phyloP scores from a whole-genome alignment of 495 filamentous ascomycete genomes.

The Aspergillus cavernicola region DNA sequence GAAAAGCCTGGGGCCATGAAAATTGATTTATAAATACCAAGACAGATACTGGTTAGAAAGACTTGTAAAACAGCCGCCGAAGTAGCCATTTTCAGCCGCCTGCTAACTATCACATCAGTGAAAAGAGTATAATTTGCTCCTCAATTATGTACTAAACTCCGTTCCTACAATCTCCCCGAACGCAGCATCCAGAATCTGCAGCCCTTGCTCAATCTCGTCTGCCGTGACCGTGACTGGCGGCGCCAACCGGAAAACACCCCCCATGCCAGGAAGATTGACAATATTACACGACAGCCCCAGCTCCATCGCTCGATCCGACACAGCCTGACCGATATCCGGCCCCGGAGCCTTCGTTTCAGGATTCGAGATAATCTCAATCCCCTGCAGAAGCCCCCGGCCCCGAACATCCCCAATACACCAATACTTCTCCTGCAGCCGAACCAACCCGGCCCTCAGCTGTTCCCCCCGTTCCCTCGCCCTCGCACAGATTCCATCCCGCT shows the following conservation, averaged over 20 bases:
- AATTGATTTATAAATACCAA: no score
- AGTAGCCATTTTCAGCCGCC: no score
- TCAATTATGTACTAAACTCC: no score
- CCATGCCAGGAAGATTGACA: constrained; percentile 46
- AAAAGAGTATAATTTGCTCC: no score
- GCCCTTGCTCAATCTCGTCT: constrained; percentile 45
- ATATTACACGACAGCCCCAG: constrained; percentile 53
- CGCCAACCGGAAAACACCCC: constrained; percentile 53
- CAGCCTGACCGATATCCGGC: constrained; percentile 40
- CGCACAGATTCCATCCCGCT: constrained; percentile 48
- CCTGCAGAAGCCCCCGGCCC: constrained; percentile 50
- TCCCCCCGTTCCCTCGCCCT: no score
- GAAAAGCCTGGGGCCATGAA: no score
- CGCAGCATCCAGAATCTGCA: constrained; percentile 45
- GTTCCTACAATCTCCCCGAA: no score
- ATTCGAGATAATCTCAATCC: constrained; percentile 51
- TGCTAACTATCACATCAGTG: no score
- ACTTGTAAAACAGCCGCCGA: no score
- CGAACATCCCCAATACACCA: constrained; percentile 55
- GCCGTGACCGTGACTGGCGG: constrained; percentile 54
- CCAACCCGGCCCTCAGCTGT: no score
- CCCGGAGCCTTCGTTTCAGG: constrained; percentile 38
- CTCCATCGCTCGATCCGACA: constrained; percentile 43
- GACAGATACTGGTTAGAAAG: no score
- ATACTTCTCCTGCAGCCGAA: constrained; percentile 43